Percentiles rank a stretch among this genome's conserved stretches.
phyloP scores from a whole-genome alignment of 108 stramenopile species.

The Cyclostephanos tholiformis region DNA sequence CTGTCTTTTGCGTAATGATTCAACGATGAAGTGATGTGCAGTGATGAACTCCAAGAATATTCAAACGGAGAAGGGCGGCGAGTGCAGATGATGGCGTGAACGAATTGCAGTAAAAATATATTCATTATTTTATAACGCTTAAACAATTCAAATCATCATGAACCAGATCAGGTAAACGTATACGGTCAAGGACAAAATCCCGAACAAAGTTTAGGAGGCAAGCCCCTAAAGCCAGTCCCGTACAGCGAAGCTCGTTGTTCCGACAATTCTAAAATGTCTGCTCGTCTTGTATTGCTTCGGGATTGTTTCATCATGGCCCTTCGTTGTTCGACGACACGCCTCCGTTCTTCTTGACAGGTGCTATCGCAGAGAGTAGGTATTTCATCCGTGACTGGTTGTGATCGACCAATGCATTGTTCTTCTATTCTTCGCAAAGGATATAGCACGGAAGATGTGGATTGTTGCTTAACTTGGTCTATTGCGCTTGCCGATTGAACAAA shows the following conservation, averaged over 20 bases:
- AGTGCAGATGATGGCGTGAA: too few relatives aligned
- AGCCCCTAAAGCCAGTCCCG: constrained; percentile 36
- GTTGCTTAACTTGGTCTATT: not conserved
- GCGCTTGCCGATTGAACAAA: constrained; percentile 24
- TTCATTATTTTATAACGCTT: too few relatives aligned
- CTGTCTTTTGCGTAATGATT: too few relatives aligned
- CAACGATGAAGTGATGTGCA: too few relatives aligned
- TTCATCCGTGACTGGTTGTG: not conserved
- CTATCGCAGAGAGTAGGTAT: constrained; percentile 32
- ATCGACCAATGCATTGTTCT: too few relatives aligned
- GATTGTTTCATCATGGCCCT: constrained; percentile 60
- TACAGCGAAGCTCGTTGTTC: constrained; percentile 48
- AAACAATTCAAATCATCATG: not conserved
- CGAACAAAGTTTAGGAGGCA: constrained; percentile 27
- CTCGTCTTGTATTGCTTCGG: constrained; percentile 44
- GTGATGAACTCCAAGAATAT: too few relatives aligned
- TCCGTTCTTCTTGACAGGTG: constrained; percentile 34
- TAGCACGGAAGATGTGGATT: not conserved
- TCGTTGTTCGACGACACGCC: constrained; percentile 27
- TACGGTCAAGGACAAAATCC: constrained; percentile 31
- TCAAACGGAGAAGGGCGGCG: too few relatives aligned
- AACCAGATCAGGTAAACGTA: not conserved
- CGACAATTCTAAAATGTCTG: constrained; percentile 57
- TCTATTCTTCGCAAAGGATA: too few relatives aligned
- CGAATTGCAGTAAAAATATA: too few relatives aligned